Conservation (phyloP, 306 rosid genomes). For the Erythrophleum fordii region DNA sequence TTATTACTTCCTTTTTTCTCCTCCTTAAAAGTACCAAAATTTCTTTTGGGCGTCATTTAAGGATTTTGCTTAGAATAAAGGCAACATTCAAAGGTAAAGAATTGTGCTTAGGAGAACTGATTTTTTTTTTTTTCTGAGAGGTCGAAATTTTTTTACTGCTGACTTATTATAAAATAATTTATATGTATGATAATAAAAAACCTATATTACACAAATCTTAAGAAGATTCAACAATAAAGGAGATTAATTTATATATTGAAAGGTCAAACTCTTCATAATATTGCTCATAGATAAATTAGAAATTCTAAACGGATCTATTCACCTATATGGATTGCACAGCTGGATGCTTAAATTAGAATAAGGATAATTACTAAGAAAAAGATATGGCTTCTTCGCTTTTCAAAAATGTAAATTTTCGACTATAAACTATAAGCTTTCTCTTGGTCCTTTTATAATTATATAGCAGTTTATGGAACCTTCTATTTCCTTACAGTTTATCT, state of each 20-base stretch:
- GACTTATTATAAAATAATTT: too few species aligned
- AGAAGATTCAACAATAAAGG: too few species aligned
- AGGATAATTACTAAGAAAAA: background rate
- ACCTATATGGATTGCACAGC: background rate
- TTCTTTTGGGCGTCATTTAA: background rate
- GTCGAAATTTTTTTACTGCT: too few species aligned
- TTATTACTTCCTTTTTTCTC: background rate
- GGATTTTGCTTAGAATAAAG: background rate
- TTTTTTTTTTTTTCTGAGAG: background rate
- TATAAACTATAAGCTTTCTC: too few species aligned
- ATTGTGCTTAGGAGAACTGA: background rate
- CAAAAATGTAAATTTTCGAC: background rate
- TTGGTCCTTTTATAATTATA: background rate
- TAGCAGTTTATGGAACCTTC: background rate
- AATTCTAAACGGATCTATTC: background rate
- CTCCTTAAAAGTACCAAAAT: conserved; percentile 14
- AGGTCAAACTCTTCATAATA: too few species aligned
- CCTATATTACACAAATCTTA: too few species aligned
- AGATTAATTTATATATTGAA: too few species aligned
- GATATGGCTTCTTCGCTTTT: background rate
- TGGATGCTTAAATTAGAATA: background rate
- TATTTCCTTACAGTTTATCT: background rate
- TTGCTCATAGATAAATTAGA: too few species aligned
- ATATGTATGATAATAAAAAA: background rate
- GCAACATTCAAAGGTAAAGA: background rate